These are phyloP conservation scores for Amesomyces nigricolor DNA, from an alignment of 2,329 filamentous ascomycete species.

Conservation along the genomic window DNA sequence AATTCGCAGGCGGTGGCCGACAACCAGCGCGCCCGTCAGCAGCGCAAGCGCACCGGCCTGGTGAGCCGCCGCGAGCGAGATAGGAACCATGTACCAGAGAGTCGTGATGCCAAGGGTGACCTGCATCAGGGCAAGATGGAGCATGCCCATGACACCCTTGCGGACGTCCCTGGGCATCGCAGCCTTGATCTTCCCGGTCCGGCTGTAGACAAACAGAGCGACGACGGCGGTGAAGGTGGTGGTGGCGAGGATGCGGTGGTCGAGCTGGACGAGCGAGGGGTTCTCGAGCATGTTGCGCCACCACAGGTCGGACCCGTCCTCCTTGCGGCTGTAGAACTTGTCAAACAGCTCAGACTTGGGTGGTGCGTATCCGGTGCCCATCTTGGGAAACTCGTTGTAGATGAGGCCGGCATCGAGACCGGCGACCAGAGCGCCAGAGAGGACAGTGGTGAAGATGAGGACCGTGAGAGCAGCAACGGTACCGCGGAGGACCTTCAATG, in stretches of 20 bases:
- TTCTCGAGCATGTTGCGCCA: conserved; percentile 99
- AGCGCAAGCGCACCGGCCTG: conserved; percentile 86
- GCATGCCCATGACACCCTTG: conserved; percentile 69
- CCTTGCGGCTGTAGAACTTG: conserved; percentile 73
- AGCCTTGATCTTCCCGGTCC: conserved; percentile 53
- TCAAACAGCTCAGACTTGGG: conserved; percentile 80
- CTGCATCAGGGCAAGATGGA: conserved; percentile 78
- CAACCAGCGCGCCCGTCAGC: conserved; percentile 72
- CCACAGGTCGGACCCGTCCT: conserved; percentile 77
- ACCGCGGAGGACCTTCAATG: conserved; percentile 67
- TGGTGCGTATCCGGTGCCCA: conserved; percentile 79
- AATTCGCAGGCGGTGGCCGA: conserved; percentile 72
- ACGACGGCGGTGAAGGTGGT: conserved; percentile 81
- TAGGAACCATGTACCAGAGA: conserved; percentile 88
- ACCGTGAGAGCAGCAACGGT: conserved; percentile 64
- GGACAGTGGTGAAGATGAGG: conserved; percentile 81
- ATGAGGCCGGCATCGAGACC: conserved; percentile 94
- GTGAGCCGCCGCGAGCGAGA: conserved; percentile 80
- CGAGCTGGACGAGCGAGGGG: conserved; percentile 87
- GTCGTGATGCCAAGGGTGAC: conserved; percentile 84
- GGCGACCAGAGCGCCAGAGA: conserved; percentile 90
- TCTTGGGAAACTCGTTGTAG: conserved; percentile 97
- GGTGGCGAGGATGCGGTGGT: conserved; percentile 87
- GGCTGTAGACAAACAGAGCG: conserved; percentile 73
- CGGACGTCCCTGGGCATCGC: conserved; percentile 58